These are phyloP conservation scores for Schizosaccharomyces osmophilus DNA, from an alignment of 805 yeast genomes.

Conservation along the genomic window DNA sequence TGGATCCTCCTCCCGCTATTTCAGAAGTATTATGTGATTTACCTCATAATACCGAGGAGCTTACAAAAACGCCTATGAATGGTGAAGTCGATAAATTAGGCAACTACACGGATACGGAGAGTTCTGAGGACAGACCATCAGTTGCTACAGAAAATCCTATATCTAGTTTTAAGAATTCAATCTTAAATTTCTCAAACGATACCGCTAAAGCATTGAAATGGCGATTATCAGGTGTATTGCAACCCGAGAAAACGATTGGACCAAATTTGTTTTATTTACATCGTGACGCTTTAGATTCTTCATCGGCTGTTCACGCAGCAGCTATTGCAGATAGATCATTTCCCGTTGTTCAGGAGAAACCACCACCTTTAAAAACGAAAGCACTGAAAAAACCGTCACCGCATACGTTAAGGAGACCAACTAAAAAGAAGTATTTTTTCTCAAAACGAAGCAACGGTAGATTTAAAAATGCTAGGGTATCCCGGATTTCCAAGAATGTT, in stretches of 20 bases:
- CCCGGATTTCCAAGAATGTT: background rate
- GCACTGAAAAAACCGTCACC: background rate
- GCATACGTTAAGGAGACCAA: background rate
- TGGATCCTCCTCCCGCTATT: background rate
- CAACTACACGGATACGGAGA: background rate
- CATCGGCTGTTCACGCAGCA: background rate
- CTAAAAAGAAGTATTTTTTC: background rate
- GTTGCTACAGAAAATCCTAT: background rate
- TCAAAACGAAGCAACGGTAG: background rate
- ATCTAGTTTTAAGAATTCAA: background rate
- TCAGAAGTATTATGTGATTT: background rate
- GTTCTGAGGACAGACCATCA: background rate
- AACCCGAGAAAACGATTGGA: background rate
- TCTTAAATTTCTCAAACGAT: background rate
- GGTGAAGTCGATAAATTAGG: background rate
- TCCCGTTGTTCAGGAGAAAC: background rate
- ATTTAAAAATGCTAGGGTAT: background rate
- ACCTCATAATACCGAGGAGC: background rate
- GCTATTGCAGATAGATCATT: background rate
- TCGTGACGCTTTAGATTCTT: background rate
- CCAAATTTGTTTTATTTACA: background rate
- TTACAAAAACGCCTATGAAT: too few species aligned
- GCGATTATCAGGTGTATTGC: background rate
- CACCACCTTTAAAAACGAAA: background rate
- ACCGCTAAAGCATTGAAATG: background rate